Conservation (phyloP, 2,329 filamentous ascomycete genomes). For the Alternaria infectoria region DNA sequence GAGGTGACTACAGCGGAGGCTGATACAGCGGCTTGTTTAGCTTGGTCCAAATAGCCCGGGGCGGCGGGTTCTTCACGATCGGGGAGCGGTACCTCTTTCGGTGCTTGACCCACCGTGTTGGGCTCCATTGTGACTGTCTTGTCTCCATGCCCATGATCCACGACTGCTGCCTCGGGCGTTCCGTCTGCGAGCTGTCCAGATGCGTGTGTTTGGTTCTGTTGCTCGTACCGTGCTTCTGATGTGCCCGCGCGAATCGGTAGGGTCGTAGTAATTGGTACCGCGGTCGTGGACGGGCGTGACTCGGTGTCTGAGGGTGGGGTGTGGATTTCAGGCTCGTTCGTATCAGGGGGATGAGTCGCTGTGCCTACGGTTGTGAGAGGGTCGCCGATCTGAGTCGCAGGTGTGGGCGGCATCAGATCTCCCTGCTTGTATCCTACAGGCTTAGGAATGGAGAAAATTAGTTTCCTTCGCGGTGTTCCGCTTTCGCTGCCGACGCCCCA, state of each 20-base stretch:
- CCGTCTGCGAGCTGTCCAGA: slow-evolving; percentile 50
- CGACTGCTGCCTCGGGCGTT: slow-evolving; percentile 50
- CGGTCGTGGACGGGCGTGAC: slow-evolving; percentile 17
- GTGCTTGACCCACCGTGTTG: slow-evolving; percentile 56
- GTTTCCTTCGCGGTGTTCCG: slow-evolving; percentile 47
- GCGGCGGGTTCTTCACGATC: slow-evolving; percentile 40
- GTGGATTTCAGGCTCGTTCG: slow-evolving; percentile 24
- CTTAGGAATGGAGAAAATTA: slow-evolving; percentile 49
- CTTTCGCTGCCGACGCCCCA: slow-evolving; percentile 54
- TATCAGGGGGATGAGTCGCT: slow-evolving; percentile 44
- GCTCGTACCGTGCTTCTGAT: slow-evolving; percentile 49
- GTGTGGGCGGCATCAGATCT: slow-evolving; percentile 30
- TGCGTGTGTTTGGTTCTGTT: slow-evolving; percentile 54
- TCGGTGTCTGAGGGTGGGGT: slow-evolving; percentile 32
- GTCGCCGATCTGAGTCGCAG: slow-evolving; percentile 30
- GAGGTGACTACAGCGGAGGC: slow-evolving; percentile 35
- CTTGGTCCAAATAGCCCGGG: slow-evolving; percentile 52
- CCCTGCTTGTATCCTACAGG: slow-evolving; percentile 38
- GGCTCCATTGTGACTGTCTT: slow-evolving; percentile 56
- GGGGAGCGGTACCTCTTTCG: slow-evolving; percentile 53
- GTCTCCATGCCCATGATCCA: slow-evolving; percentile 53
- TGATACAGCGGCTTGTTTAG: slow-evolving; percentile 47
- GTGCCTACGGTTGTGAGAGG: slow-evolving; percentile 45
- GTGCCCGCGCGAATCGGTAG: slow-evolving; percentile 50
- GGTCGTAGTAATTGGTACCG: slow-evolving; percentile 18